Percentiles rank a stretch among this genome's conserved stretches.
These are phyloP conservation scores for Cerrena zonata DNA, from an alignment of 1,284 basidiomycete species.

Conservation along the genomic window DNA sequence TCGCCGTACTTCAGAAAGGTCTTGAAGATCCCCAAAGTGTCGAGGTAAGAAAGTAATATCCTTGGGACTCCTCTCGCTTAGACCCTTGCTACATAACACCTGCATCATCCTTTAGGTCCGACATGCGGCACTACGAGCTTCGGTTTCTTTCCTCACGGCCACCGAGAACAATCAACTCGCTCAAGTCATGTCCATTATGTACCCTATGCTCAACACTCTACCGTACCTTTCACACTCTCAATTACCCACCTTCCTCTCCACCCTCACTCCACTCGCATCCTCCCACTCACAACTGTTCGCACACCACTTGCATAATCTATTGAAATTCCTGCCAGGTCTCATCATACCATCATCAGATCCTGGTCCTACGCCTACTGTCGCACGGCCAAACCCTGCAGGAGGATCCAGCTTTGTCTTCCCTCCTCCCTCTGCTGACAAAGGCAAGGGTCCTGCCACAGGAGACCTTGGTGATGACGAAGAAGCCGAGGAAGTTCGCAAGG, in stretches of 20 bases:
- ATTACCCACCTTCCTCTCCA: conserved; percentile 59
- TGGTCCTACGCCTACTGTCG: conserved; percentile 70
- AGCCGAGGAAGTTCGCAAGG: conserved; percentile 52
- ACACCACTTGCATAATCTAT: conserved; percentile 55
- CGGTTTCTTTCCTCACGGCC: conserved; percentile 56
- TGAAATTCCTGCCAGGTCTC: conserved; percentile 61
- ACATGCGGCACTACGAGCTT: conserved; percentile 54
- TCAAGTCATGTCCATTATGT: conserved; percentile 51
- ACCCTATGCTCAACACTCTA: conserved; percentile 64
- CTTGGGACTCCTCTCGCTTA: neutral
- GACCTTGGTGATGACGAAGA: conserved; percentile 40
- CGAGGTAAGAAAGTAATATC: conserved; percentile 43
- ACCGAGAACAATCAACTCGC: conserved; percentile 52
- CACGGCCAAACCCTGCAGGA: conserved; percentile 52
- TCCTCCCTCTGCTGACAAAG: conserved; percentile 28
- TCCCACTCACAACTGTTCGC: conserved; percentile 63
- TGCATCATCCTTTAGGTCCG: conserved; percentile 39
- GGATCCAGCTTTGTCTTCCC: conserved; percentile 50
- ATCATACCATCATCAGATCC: conserved; percentile 60
- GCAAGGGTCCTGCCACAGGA: conserved; percentile 18
- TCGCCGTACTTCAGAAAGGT: conserved; percentile 58
- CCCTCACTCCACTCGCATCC: conserved; percentile 67
- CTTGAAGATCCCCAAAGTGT: conserved; percentile 57
- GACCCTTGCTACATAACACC: neutral
- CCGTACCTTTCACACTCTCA: conserved; percentile 47